A percentile compares a stretch with the other conserved stretches of the same genome.
Conservation (phyloP, 1,139 yeast genomes). For the Pichia sp. region DNA sequence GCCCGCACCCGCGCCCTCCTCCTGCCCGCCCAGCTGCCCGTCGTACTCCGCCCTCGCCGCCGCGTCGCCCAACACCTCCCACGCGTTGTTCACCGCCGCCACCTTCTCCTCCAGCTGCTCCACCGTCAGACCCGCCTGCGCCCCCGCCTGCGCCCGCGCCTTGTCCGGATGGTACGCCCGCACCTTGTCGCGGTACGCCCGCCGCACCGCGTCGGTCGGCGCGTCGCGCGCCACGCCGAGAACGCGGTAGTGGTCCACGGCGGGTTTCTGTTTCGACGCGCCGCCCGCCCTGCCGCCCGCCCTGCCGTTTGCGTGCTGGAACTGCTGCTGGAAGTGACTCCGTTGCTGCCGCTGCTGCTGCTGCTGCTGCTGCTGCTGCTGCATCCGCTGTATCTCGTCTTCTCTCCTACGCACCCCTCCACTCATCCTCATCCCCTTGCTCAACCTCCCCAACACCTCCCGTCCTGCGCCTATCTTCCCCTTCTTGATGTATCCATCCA, state of each 20-base stretch:
- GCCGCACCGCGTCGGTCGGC: background rate
- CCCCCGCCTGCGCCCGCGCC: background rate
- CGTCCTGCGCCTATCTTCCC: slow-evolving; percentile 18
- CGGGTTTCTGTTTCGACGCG: background rate
- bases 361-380: slow-evolving; percentile 11
- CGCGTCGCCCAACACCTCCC: background rate
- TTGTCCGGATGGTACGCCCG: background rate
- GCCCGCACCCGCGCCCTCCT: background rate
- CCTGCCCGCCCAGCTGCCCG: background rate
- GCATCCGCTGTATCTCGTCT: background rate
- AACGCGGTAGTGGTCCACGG: background rate
- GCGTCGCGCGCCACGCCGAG: background rate
- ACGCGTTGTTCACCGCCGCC: background rate
- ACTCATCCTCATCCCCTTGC: slow-evolving; percentile 18
- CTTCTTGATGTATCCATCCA: slow-evolving; percentile 21
- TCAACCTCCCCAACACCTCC: slow-evolving; percentile 15
- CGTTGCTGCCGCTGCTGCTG: slow-evolving; percentile 36
- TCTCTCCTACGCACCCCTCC: background rate
- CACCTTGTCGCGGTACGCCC: background rate
- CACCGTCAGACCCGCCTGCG: background rate
- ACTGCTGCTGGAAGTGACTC: slow-evolving; percentile 37
- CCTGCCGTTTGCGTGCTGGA: slow-evolving; percentile 45
- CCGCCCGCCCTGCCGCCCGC: background rate
- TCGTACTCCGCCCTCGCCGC: background rate
- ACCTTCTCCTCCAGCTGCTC: background rate